Evolutionary conservation across 164 flowering plant species (phyloP).

Genomic region (Chimonanthus salicifolius): DNA sequence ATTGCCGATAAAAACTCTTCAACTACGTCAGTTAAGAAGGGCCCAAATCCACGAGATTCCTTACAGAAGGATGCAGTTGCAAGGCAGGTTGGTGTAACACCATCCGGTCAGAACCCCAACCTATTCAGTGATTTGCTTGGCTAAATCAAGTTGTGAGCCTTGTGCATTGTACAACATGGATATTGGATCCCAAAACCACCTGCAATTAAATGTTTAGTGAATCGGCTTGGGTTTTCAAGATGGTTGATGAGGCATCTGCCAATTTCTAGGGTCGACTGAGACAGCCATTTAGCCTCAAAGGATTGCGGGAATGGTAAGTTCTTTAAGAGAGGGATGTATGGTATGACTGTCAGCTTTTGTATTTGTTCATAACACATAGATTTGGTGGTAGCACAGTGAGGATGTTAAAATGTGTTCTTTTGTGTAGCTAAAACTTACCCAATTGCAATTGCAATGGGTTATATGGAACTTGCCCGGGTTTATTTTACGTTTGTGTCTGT

Average conservation of each 20-base stretch:
- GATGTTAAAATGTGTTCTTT: neutral
- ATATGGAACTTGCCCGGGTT: neutral
- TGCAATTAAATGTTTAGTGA: neutral
- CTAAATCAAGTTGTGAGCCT: constrained; percentile 17
- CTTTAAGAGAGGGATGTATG: neutral
- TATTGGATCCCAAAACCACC: neutral
- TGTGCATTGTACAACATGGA: neutral
- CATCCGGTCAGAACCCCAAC: constrained; percentile 79
- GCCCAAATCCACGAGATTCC: constrained; percentile 61
- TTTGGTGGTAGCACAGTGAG: neutral
- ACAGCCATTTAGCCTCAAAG: too few relatives aligned
- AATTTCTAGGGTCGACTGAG: neutral
- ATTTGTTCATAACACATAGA: neutral
- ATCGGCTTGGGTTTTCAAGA: neutral
- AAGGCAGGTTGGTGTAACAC: constrained; percentile 90
- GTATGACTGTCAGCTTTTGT: neutral
- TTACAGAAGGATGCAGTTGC: constrained; percentile 83
- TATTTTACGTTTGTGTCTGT: neutral
- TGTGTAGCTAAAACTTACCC: neutral
- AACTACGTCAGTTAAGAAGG: constrained; percentile 38
- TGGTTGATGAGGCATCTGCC: neutral
- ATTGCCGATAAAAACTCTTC: constrained; percentile 13
- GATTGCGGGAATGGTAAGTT: neutral
- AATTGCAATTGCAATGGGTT: neutral
- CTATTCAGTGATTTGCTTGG: constrained; percentile 89